These are phyloP conservation scores for Cystobasidium onofrii DNA, from an alignment of 768 basidiomycete genomes.

Conservation along the genomic window DNA sequence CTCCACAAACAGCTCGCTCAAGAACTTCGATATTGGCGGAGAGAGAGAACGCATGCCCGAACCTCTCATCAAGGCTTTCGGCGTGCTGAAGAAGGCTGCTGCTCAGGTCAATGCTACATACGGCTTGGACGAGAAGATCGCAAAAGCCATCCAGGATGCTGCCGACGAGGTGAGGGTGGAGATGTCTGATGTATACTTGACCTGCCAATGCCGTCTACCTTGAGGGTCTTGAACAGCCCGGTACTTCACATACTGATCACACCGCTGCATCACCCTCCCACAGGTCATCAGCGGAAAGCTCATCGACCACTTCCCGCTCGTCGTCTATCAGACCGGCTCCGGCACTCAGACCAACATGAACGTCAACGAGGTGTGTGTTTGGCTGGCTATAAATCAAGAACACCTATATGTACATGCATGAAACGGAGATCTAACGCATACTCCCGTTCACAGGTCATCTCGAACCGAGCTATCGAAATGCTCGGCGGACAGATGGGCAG, in stretches of 20 bases:
- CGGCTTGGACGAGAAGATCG: conserved; percentile 80
- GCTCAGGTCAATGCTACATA: conserved; percentile 79
- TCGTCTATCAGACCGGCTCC: conserved; percentile 98
- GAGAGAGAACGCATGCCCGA: conserved; percentile 83
- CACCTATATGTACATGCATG: neutral
- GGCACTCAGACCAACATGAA: conserved; percentile 99
- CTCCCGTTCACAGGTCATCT: conserved; percentile 63
- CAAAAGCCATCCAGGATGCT: conserved; percentile 78
- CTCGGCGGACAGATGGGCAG: conserved; percentile 90
- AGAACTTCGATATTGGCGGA: conserved; percentile 98
- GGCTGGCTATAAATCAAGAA: neutral
- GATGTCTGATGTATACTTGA: neutral
- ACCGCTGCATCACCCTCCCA: no score
- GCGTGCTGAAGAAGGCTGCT: conserved; percentile 93
- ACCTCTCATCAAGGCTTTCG: conserved; percentile 96
- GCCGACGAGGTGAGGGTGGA: conserved; percentile 70
- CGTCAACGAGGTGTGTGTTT: conserved; percentile 69
- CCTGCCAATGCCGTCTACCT: no score
- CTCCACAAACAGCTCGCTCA: conserved; percentile 58
- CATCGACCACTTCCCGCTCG: conserved; percentile 89
- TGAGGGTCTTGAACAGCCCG: no score
- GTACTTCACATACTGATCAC: no score
- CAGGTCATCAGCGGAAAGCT: conserved; percentile 95
- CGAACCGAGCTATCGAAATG: conserved; percentile 93
- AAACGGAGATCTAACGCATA: neutral